Conservation (phyloP, 2,329 filamentous ascomycete species). For the Cercospora nicotianae region DNA sequence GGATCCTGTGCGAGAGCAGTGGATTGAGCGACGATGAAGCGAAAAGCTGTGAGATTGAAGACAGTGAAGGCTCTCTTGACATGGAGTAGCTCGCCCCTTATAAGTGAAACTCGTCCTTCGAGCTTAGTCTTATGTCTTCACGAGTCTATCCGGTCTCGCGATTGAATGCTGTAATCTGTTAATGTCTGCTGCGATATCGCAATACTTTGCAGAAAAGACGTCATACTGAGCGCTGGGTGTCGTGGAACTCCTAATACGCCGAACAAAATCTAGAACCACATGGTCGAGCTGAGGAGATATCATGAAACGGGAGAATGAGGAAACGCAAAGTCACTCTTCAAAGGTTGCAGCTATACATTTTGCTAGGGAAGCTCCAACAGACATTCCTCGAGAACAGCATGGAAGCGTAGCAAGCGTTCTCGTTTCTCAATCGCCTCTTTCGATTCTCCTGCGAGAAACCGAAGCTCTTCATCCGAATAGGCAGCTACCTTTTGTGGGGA, state of each 20-base stretch:
- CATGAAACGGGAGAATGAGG: neutral
- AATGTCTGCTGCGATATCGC: neutral
- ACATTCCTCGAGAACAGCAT: slow-evolving; percentile 2
- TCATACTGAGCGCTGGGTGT: neutral
- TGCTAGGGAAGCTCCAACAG: neutral
- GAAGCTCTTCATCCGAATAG: slow-evolving; percentile 7
- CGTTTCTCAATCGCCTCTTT: slow-evolving; percentile 2
- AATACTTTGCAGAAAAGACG: neutral
- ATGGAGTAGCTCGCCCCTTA: neutral
- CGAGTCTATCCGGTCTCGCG: neutral
- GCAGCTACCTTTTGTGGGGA: neutral
- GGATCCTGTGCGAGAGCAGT: neutral
- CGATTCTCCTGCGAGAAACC: neutral
- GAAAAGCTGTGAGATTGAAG: too few species aligned
- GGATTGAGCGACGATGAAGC: neutral
- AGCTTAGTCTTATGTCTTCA: neutral
- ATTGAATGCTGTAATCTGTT: neutral
- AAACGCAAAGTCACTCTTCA: neutral
- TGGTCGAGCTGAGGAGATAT: neutral
- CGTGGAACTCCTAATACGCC: neutral
- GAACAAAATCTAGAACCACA: neutral
- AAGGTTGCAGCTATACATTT: neutral
- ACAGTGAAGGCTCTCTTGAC: neutral
- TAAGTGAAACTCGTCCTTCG: neutral
- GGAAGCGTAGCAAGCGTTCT: neutral